Base-by-base conservation (phyloP, 208 protist genomes). In the Leptomonas pyrrhocoris region DNA sequence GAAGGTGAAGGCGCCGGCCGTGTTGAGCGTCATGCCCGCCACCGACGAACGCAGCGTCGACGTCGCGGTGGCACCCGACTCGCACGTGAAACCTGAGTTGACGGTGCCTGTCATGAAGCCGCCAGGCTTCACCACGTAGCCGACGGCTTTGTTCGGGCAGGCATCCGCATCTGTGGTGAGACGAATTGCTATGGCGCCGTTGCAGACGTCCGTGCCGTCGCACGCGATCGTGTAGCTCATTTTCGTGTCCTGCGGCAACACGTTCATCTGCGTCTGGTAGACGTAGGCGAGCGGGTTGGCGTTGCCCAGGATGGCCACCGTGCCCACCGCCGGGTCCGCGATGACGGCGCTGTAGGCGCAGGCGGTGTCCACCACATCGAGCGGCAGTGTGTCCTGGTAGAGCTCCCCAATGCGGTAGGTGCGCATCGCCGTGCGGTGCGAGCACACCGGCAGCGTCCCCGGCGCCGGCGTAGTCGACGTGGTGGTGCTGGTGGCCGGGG, bases 1-100 rank as follows among this genome's bases (percentile, higher is more conserved):
- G 58, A 84, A 92, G 27, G 55, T 53, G 64, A 86, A 88, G 36
- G 56, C 55, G 30, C 85, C 85, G 56, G 36, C 61, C 0, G 53
- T 23, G 46, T 46, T 66, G 38, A 78, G 64, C 18, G 43, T 31
- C 51, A 84, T 56, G 15, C 64, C 65, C 15, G 57, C 19, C 15
- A 77, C 57, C 27, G 64, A n/a, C 18, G 72, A 67, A 30, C 57
- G 60, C 21, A 85, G 28, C 23, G 48, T 51, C 55, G 85, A 64
- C 38, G 19, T 63, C 61, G 83, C 72, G 21, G 68, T 49, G 9
- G 76, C 81, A 18, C 73, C 57, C 62, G 81, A 84, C n/a, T 80
- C 66, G 46, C 74, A 58, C 42, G 64, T 19, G 48, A 50, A 38
- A 23, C 59, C 67, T 38, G 78, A 79, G 43, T 68, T 27, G 25